These are phyloP conservation scores for Gossypium mustelinum DNA, from an alignment of 345 rosid species.

Conservation along the genomic window DNA sequence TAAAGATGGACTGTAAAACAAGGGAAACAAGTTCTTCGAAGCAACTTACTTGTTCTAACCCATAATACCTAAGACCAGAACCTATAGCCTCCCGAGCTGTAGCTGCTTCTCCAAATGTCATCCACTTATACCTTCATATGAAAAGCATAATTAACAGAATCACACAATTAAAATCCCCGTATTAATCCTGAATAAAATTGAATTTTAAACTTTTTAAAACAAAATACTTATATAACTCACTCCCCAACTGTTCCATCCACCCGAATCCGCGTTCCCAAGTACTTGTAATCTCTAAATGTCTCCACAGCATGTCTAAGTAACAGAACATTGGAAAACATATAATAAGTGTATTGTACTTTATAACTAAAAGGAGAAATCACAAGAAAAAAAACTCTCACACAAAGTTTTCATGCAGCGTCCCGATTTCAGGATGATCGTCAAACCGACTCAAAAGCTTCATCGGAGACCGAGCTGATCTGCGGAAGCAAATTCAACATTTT, in stretches of 20 bases:
- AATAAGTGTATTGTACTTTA: not conserved
- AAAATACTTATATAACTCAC: constrained; percentile 42
- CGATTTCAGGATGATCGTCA: constrained; percentile 66
- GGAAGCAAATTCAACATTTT: not conserved
- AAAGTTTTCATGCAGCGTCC: constrained; percentile 76
- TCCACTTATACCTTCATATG: constrained; percentile 71
- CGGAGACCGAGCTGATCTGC: constrained; percentile 69
- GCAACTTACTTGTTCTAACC: constrained; percentile 49
- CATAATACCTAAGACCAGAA: constrained; percentile 66
- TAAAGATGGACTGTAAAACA: not conserved
- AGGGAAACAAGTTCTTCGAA: constrained; percentile 10
- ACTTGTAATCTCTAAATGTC: constrained; percentile 57
- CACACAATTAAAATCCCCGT: not conserved
- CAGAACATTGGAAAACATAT: not conserved
- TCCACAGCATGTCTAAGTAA: constrained; percentile 54
- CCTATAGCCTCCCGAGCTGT: constrained; percentile 75
- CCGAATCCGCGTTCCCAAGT: constrained; percentile 67
- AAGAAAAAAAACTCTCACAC: constrained; percentile 36
- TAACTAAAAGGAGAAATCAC: not conserved
- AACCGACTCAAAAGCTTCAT: constrained; percentile 54
- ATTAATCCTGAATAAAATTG: not conserved
- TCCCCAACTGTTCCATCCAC: constrained; percentile 73
- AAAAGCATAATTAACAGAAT: constrained; percentile 9
- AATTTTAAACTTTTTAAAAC: not conserved
- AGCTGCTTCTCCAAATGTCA: constrained; percentile 81